Evolutionary conservation across 2,329 filamentous ascomycete species (phyloP), one percentile per base, ranked within the genome.

Genomic region (Fusarium veterinarium): DNA sequence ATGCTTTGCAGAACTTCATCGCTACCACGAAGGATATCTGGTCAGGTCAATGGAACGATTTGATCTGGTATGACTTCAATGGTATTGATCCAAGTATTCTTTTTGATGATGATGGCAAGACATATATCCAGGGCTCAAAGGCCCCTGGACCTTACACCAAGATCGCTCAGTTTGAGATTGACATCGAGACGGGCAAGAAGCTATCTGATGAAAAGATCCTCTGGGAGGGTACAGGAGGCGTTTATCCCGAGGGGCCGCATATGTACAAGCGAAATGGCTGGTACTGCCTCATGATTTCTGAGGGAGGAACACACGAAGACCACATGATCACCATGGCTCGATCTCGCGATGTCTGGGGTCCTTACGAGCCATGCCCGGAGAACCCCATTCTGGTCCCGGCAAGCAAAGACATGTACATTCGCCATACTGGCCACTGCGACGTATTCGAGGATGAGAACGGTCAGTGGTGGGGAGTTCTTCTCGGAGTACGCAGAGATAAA

Each of bases 321-420:
- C 64, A 67, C 2, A 67, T 67, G 55, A 67, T 67, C 25, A 67
- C 64, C 1, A 67, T 67, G 64, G 64, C 64, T 0, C 4, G 64
- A n/a, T 67, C 63, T 10, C 46, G 46, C 0, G 2, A 61, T 2
- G 41, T 67, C 9, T 67, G 64, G 64, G 64, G 64, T 8, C 64
- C 64, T 7, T 67, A 67, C 3, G 63, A 67, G 16, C 41, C 64
- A 3, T 67, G 64, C 2, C 63, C 63, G 0, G 8, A 46, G 1
- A 67, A 67, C 9, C 64, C 64, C 1, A 67, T 67, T 5, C n/a
- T 67, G 20, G 25, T 48, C 0, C 63, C 64, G 0, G 64, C 63
- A 1, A 53, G 46, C 17, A 67, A 38, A 12, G 55, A 62, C 2
- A 62, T 53, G 46, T 62, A 67, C 3, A 2, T 67, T 1, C 63